These are phyloP conservation scores for Metarhizium rileyi DNA, from an alignment of 2,329 filamentous ascomycete species.

Conservation along the genomic window DNA sequence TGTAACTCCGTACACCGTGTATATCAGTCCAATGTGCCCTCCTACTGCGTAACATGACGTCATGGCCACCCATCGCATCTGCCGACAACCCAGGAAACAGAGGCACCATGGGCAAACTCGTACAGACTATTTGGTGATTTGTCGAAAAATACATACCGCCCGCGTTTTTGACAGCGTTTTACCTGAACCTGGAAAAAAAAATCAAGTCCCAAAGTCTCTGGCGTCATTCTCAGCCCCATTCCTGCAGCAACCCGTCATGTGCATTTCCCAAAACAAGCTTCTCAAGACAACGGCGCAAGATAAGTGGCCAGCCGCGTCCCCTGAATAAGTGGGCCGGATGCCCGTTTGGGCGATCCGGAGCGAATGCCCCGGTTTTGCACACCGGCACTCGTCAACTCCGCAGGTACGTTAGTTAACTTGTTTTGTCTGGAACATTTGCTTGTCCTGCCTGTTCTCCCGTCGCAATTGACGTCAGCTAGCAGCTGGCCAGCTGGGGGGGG, in stretches of 20 bases:
- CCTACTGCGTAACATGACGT: too few species aligned
- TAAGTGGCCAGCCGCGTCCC: background rate
- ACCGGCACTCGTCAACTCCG: too few species aligned
- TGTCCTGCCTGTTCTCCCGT: background rate
- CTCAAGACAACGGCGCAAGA: background rate
- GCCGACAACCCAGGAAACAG: too few species aligned
- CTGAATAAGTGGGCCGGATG: background rate
- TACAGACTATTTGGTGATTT: too few species aligned
- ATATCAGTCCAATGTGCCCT: too few species aligned
- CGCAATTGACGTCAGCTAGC: background rate
- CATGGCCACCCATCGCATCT: too few species aligned
- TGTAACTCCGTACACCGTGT: too few species aligned
- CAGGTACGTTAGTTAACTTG: too few species aligned
- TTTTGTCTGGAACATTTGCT: background rate
- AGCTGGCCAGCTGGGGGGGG: too few species aligned
- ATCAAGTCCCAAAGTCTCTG: background rate
- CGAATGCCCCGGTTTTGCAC: conserved; percentile 1
- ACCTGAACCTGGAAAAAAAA: too few species aligned
- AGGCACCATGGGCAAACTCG: too few species aligned
- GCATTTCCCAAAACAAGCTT: conserved; percentile 2
- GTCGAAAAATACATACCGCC: background rate
- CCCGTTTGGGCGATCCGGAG: background rate
- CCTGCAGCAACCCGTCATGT: background rate
- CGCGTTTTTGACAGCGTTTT: too few species aligned
- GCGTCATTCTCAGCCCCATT: background rate